Evolutionary conservation across 768 basidiomycete species (phyloP), one percentile per base, ranked within the genome.

Genomic region (Hemileccinum rubropunctum): DNA sequence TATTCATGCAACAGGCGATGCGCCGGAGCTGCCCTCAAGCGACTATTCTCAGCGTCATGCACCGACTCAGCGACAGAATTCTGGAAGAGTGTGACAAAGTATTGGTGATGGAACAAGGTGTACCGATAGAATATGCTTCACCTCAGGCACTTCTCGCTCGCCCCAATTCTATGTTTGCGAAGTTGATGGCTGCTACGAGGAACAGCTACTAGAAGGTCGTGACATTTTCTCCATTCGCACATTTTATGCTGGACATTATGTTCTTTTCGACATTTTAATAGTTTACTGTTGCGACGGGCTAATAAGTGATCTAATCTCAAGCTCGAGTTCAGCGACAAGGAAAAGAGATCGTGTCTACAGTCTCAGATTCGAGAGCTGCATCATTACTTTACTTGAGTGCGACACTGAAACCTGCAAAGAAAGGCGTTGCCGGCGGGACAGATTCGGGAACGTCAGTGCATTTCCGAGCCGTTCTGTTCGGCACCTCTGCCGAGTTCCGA

Each of bases 1-100:
- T 97, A 27, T 91, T 93, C 14, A 73, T 84, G 42, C 62, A 66
- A 23, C 55, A 66, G 27, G 66, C 62, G 5, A 65, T 66, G 60
- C 65, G 65, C 37, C 52, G 23, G 33, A 66, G 63, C 50, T 66
- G 66, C 47, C 61, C 65, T 13, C 27, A 50, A 14, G 65, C 65
- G 3, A 66, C 66, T 20, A 64, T 67, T 35, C 56, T 66, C 34
- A 52, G 55, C 14, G 63, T 66, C 41, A 65, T 66, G 63, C 65
- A 67, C 54, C 48, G 66, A n/a, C 46, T 67, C 45, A 67, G 26
- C 41, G 66, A 66, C 52, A 52, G 15, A 39, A 60, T 66, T 32
- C 32, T 67, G 27, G 42, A 57, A 18, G 66, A 67, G 39, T 67
- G 65, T 18, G 64, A 67, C 55, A 65, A 61, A 46, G 57, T 67